Percentiles rank a stretch among this genome's conserved stretches.
Conservation (phyloP, 805 yeast species). For the Cyberlindnera mrakii region DNA sequence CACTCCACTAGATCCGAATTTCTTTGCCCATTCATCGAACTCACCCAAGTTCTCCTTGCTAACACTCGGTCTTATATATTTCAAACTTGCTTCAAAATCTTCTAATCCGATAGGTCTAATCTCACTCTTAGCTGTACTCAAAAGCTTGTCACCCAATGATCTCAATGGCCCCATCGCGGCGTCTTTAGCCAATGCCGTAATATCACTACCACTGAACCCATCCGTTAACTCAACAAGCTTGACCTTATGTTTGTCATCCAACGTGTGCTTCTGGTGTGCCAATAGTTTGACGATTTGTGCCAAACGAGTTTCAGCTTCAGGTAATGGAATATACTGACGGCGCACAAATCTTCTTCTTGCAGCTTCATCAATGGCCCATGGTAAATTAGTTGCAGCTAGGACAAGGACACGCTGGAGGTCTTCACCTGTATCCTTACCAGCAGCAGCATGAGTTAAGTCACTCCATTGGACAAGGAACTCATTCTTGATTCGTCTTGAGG, state of each 20-base stretch:
- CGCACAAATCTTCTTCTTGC: conserved; percentile 92
- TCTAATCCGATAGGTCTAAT: conserved; percentile 68
- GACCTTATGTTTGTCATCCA: conserved; percentile 57
- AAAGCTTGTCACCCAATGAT: conserved; percentile 78
- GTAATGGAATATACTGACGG: conserved; percentile 89
- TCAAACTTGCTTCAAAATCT: conserved; percentile 76
- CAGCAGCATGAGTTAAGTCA: conserved; percentile 82
- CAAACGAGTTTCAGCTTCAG: conserved; percentile 76
- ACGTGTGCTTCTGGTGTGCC: conserved; percentile 59
- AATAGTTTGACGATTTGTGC: conserved; percentile 69
- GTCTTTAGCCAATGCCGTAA: conserved; percentile 93
- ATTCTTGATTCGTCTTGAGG: conserved; percentile 85
- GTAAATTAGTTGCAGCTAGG: conserved; percentile 90
- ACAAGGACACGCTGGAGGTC: conserved; percentile 62
- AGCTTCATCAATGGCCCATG: conserved; percentile 98
- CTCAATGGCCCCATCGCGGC: conserved; percentile 98
- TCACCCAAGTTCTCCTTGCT: conserved; percentile 69
- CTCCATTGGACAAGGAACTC: conserved; percentile 96
- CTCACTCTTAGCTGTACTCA: conserved; percentile 62
- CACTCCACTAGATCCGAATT: conserved; percentile 91
- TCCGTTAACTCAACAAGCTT: conserved; percentile 61
- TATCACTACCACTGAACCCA: conserved; percentile 91
- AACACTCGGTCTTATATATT: conserved; percentile 83
- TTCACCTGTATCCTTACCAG: conserved; percentile 40
- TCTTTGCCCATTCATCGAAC: conserved; percentile 84